phyloP scores from a whole-genome alignment of 495 filamentous ascomycete species.

The Daldinia grandis region DNA sequence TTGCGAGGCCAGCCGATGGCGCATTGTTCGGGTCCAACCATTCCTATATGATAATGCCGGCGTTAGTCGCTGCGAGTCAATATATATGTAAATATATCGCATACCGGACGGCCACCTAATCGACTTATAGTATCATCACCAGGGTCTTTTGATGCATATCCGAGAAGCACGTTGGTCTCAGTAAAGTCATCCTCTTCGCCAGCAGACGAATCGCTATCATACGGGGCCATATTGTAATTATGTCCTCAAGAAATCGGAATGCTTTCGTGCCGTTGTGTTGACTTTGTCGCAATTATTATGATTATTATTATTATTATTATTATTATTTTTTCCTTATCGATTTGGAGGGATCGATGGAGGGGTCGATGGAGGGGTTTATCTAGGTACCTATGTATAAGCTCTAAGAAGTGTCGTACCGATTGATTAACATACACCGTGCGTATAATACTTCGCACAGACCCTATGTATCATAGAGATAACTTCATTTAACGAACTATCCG shows the following conservation, averaged over 20 bases:
- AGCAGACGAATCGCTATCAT: constrained; percentile 84
- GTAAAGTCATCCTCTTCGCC: constrained; percentile 76
- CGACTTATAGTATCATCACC: constrained; percentile 88
- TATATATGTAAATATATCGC: constrained; percentile 38
- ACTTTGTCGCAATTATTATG: neutral
- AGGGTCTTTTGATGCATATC: constrained; percentile 84
- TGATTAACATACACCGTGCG: no score
- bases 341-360: constrained; percentile 1
- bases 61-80: neutral
- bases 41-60: constrained; percentile 59
- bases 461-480: no score
- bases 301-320: neutral
- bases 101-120: constrained; percentile 86
- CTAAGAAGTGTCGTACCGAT: no score
- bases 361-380: constrained; percentile 6
- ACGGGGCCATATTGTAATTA: constrained; percentile 70
- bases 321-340: constrained; percentile 5
- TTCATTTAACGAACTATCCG: no score
- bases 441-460: no score
- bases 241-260: neutral
- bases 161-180: constrained; percentile 89
- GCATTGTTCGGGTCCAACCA: constrained; percentile 77
- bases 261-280: constrained; percentile 6
- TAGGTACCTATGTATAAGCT: no score
- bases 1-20: constrained; percentile 80